Percentiles rank a stretch among this genome's conserved stretches.
Conservation (phyloP, 805 yeast species). For the Candida silvicultrix region DNA sequence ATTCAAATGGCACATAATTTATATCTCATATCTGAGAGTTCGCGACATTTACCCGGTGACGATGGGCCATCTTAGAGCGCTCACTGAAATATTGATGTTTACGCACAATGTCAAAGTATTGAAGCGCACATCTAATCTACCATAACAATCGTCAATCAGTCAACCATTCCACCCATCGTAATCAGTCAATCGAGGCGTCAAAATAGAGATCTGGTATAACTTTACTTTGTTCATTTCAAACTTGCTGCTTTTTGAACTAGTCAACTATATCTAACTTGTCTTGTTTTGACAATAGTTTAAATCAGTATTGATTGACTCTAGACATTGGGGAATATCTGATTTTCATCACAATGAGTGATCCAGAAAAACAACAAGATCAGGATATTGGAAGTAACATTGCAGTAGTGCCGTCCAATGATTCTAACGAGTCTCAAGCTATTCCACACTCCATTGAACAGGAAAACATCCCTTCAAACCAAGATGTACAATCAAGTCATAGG, state of each 20-base stretch:
- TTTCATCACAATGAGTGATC: not conserved
- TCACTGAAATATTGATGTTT: not conserved
- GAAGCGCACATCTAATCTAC: too few relatives aligned
- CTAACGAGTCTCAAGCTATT: not conserved
- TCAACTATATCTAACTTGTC: not conserved
- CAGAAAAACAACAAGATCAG: not conserved
- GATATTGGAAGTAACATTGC: not conserved
- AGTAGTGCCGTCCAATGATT: not conserved
- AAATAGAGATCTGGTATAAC: not conserved
- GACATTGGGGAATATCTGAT: not conserved
- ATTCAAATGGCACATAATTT: too few relatives aligned
- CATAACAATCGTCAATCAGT: not conserved
- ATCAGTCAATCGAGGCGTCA: not conserved
- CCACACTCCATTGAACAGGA: not conserved
- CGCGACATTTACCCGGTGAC: not conserved
- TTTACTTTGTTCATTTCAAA: not conserved
- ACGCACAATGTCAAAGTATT: not conserved
- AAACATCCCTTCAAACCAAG: not conserved
- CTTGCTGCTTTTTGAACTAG: not conserved
- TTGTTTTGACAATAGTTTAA: not conserved
- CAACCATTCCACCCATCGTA: not conserved
- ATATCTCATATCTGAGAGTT: too few relatives aligned
- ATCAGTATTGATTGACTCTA: not conserved
- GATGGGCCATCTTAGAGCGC: not conserved
- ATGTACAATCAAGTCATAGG: not conserved